Conservation (phyloP, 306 rosid species). For the Calophaca sinica region DNA sequence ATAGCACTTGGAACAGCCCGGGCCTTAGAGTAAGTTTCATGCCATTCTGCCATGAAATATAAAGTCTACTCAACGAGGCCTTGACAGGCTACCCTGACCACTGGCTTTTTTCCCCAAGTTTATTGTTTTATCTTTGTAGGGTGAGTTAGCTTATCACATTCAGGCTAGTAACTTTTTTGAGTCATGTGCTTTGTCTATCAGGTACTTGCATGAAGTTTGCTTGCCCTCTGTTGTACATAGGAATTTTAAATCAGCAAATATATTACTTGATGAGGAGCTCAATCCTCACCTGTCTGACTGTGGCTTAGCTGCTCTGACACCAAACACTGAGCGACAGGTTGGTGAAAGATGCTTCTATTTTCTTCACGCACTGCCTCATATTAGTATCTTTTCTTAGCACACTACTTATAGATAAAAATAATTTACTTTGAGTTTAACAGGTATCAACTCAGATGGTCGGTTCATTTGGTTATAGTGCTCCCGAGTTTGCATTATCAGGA, state of each 20-base stretch:
- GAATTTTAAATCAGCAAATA: slow-evolving; percentile 96
- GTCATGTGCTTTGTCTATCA: slow-evolving; percentile 48
- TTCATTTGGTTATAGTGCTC: slow-evolving; percentile 98
- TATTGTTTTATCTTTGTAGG: slow-evolving; percentile 31
- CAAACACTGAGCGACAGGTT: slow-evolving; percentile 91
- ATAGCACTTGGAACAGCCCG: slow-evolving; percentile 98
- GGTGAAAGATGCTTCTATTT: slow-evolving; percentile 26
- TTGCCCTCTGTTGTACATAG: slow-evolving; percentile 96
- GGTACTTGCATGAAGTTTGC: slow-evolving; percentile 99
- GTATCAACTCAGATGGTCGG: slow-evolving; percentile 97
- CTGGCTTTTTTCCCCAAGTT: not conserved
- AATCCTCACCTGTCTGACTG: slow-evolving; percentile 93
- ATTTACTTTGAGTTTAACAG: slow-evolving; percentile 56
- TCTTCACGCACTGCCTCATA: slow-evolving; percentile 26
- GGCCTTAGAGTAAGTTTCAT: slow-evolving; percentile 87
- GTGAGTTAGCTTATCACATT: slow-evolving; percentile 9
- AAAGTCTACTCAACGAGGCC: slow-evolving; percentile 8
- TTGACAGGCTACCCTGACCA: not conserved
- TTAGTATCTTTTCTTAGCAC: slow-evolving; percentile 11
- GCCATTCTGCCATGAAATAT: slow-evolving; percentile 35
- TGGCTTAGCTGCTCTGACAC: slow-evolving; percentile 86
- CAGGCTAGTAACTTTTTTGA: slow-evolving; percentile 32
- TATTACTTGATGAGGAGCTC: slow-evolving; percentile 92
- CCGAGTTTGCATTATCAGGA: slow-evolving; percentile 94
- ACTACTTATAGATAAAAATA: slow-evolving; percentile 6